A percentile compares a stretch with the other conserved stretches of the same genome.
phyloP scores from a whole-genome alignment of 2,329 filamentous ascomycete genomes.

The Sporothrix euskadiensis region DNA sequence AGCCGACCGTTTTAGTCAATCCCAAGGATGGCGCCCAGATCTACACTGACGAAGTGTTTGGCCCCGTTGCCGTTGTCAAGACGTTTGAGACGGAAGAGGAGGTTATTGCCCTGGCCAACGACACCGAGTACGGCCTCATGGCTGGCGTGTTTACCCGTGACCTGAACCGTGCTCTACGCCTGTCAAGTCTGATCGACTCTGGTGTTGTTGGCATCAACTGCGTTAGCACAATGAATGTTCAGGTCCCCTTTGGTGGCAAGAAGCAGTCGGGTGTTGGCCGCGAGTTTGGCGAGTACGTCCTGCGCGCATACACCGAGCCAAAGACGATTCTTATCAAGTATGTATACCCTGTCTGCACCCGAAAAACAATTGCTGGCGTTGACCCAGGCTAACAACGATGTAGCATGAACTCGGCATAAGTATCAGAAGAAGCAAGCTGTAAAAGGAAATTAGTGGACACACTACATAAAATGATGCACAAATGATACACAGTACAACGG shows the following conservation, averaged over 20 bases:
- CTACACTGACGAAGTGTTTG: slow-evolving; percentile 54
- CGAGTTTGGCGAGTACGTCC: slow-evolving; percentile 37
- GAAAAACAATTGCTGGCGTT: too few relatives aligned
- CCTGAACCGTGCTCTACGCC: slow-evolving; percentile 40
- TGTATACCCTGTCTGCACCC: not conserved
- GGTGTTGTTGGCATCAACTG: slow-evolving; percentile 57
- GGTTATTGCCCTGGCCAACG: slow-evolving; percentile 50
- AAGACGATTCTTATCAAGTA: slow-evolving; percentile 8
- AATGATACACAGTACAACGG: not conserved
- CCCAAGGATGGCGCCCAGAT: slow-evolving; percentile 43
- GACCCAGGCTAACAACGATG: not conserved
- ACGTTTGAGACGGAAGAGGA: slow-evolving; percentile 55
- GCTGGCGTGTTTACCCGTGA: slow-evolving; percentile 54
- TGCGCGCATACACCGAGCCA: not conserved
- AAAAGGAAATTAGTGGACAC: not conserved
- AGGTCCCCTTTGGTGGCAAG: slow-evolving; percentile 43
- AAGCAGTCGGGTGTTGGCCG: slow-evolving; percentile 42
- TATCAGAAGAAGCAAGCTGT: not conserved
- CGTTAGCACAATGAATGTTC: slow-evolving; percentile 37
- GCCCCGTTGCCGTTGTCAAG: slow-evolving; percentile 52
- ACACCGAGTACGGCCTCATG: slow-evolving; percentile 54
- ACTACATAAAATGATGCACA: not conserved
- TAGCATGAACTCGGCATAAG: slow-evolving; percentile 7
- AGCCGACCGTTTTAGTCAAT: slow-evolving; percentile 44
- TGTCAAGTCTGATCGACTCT: slow-evolving; percentile 50